Base-by-base conservation (phyloP, 495 filamentous ascomycete species). In the Clohesyomyces aquaticus region DNA sequence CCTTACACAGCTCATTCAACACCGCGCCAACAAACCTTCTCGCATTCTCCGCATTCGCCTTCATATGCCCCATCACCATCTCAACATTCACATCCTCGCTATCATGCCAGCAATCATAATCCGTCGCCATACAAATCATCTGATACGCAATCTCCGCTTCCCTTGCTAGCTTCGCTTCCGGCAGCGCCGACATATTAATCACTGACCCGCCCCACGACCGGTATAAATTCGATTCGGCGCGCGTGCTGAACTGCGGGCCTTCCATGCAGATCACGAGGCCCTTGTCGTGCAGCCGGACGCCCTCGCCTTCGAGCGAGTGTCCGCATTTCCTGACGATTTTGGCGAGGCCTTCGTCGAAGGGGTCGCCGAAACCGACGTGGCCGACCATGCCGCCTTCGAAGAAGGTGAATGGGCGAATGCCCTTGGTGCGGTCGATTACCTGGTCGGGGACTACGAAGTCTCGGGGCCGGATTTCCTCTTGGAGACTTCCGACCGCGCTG, bases 81-180 rank as follows among this genome's bases (percentile, higher is more conserved):
- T 90, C 90, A 8, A 99, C 94, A 62, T 89, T 92, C 32, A 99
- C 94, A 43, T 78, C 77, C 58, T 84, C 85, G 1, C 55, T 51
- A 8, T 19, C 55, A 42, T 80, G 89, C 94, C 94, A 98, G 83
- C 93, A 96, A 76, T 99, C 95, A 71, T 99, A 99, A 77, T 99
- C 94, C 22, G 94, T 99, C 26, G 89, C 87, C 95, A 99, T 99
- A 81, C 93, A 97, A 68, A 99, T 93, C 85, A 97, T 93, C 78
- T 93, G 91, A 72, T 96, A 97, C 16, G 88, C 89, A 66, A 99
- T 88, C 79, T 99, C 95, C 3, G 95, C 95, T 80, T 99, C 94
- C 29, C 89, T 83, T 26, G 94, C 94, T 12, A 99, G 85, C 80
- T 98, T 98, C 29, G 93, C 88, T 79, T 99, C 94, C 23, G 94